These are phyloP conservation scores for Calonectria pauciramosa DNA, from an alignment of 2,329 filamentous ascomycete genomes.

Conservation along the genomic window DNA sequence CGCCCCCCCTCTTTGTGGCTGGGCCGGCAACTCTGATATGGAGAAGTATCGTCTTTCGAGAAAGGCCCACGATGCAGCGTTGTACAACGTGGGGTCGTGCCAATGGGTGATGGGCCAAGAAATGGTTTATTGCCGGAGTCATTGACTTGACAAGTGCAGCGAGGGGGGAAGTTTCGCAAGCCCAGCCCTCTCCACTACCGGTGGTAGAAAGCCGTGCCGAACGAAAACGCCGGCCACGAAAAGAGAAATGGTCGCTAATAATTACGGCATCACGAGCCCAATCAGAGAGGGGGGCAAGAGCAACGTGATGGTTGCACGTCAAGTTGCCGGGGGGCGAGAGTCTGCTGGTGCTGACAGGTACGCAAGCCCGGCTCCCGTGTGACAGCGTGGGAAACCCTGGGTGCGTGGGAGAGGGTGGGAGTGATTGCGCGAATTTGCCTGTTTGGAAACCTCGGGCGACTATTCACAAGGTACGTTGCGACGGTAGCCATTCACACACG, in stretches of 20 bases:
- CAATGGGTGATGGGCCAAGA: slow-evolving; percentile 44
- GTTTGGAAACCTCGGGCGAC: slow-evolving; percentile 24
- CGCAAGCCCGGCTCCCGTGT: slow-evolving; percentile 26
- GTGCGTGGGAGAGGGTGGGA: slow-evolving; percentile 23
- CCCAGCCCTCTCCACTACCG: slow-evolving; percentile 33
- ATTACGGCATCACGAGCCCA: slow-evolving; percentile 40
- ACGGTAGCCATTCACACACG: slow-evolving; percentile 31
- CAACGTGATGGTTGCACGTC: slow-evolving; percentile 44
- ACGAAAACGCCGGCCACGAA: slow-evolving; percentile 34
- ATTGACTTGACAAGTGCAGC: slow-evolving; percentile 35
- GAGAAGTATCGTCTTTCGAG: slow-evolving; percentile 34
- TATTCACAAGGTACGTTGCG: slow-evolving; percentile 28
- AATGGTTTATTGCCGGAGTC: slow-evolving; percentile 30
- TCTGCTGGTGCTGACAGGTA: slow-evolving; percentile 25
- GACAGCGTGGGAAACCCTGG: slow-evolving; percentile 18
- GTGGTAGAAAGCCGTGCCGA: slow-evolving; percentile 33
- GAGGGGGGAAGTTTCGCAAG: slow-evolving; percentile 33
- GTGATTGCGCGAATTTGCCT: slow-evolving; percentile 41
- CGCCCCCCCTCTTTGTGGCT: slow-evolving; percentile 29
- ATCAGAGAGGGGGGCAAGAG: slow-evolving; percentile 37
- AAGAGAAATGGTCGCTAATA: slow-evolving; percentile 33
- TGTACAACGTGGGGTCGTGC: slow-evolving; percentile 47
- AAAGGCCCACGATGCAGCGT: slow-evolving; percentile 42
- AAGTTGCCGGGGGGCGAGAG: slow-evolving; percentile 21
- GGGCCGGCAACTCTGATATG: slow-evolving; percentile 28